Conservation (phyloP, 768 basidiomycete genomes). For the Hydnomerulius pinastri region DNA sequence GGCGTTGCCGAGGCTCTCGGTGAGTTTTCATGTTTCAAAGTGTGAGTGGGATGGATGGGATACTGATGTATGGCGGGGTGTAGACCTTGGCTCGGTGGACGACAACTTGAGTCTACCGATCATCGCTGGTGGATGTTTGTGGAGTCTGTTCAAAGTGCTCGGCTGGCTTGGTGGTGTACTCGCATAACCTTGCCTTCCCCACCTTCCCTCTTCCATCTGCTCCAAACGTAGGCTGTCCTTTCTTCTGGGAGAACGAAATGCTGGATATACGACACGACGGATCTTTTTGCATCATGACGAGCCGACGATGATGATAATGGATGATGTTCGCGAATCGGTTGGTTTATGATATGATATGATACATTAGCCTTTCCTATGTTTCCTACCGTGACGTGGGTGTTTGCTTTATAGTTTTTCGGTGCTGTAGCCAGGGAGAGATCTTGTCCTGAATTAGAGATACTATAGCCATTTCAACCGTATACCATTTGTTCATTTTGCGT, state of each 20-base stretch:
- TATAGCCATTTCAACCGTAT: not conserved
- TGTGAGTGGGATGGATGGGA: not conserved
- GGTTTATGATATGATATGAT: not conserved
- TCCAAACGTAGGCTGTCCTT: not conserved
- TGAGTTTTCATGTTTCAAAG: conserved; percentile 39
- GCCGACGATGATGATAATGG: not conserved
- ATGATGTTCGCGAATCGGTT: not conserved
- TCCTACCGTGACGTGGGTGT: not conserved
- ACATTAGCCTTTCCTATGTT: not conserved
- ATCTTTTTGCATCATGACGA: not conserved
- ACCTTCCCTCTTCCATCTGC: not conserved
- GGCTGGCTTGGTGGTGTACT: conserved; percentile 33
- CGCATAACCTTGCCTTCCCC: conserved; percentile 7
- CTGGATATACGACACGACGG: too few relatives aligned
- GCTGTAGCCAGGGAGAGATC: not conserved
- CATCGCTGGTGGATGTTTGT: conserved; percentile 74
- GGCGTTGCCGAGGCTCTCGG: conserved; percentile 90
- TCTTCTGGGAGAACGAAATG: not conserved
- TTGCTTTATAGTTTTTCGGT: not conserved
- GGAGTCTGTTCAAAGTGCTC: conserved; percentile 51
- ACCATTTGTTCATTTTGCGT: not conserved
- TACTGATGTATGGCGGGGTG: not conserved
- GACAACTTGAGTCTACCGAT: conserved; percentile 92
- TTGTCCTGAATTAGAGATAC: not conserved
- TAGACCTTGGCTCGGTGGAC: conserved; percentile 83